Evolutionary conservation across 169 alveolate species (phyloP).

Genomic region (Plasmodium relictum): DNA sequence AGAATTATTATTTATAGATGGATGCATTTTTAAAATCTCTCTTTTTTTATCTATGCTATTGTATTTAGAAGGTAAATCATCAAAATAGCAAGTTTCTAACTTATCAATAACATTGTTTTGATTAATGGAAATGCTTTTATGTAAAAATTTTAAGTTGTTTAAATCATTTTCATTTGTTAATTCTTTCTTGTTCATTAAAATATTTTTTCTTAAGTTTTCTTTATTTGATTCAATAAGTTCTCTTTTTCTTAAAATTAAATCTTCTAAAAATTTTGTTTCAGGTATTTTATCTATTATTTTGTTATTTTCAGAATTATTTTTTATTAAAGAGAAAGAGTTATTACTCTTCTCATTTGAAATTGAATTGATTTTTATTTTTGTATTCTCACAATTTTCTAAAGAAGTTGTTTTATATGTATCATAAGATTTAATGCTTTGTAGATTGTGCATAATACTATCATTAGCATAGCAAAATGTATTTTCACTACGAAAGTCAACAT

Average conservation of each 20-base stretch:
- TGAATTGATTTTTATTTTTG: not conserved
- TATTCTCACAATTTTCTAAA: not conserved
- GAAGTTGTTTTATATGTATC: not conserved
- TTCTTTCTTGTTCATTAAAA: constrained; percentile 22
- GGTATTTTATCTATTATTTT: not conserved
- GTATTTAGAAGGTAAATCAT: constrained; percentile 2
- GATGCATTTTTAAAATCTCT: not conserved
- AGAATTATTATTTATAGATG: not conserved
- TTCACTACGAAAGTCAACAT: not conserved
- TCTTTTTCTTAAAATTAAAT: not conserved
- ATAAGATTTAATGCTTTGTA: not conserved
- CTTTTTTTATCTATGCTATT: not conserved
- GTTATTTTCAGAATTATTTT: not conserved
- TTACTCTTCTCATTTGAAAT: not conserved
- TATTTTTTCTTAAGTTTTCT: constrained; percentile 10
- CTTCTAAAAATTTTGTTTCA: not conserved
- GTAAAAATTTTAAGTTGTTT: not conserved
- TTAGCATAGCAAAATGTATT: too few species aligned
- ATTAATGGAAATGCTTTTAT: too few species aligned
- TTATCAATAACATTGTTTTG: not conserved
- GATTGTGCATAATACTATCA: too few species aligned
- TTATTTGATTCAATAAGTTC: constrained; percentile 6
- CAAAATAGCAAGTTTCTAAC: not conserved
- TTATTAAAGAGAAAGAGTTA: not conserved
- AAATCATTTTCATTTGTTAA: constrained; percentile 12